A percentile compares a stretch with the other conserved stretches of the same genome.
These are phyloP conservation scores for Darksidea phi DNA, from an alignment of 495 filamentous ascomycete genomes.

Conservation along the genomic window DNA sequence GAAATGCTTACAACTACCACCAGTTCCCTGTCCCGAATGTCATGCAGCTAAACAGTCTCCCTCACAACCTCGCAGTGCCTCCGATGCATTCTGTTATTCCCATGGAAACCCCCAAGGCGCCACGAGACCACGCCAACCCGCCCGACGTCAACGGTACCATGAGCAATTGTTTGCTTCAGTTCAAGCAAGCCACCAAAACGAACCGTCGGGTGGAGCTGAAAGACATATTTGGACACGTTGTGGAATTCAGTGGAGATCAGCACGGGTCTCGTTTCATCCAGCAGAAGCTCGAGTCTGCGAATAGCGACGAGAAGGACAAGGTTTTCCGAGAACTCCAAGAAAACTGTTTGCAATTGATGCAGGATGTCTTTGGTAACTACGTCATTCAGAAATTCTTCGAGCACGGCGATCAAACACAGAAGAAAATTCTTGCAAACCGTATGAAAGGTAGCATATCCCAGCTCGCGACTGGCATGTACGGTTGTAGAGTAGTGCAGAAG, in stretches of 20 bases:
- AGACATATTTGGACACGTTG: slow-evolving; percentile 86
- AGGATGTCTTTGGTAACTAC: slow-evolving; percentile 96
- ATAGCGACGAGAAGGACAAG: slow-evolving; percentile 95
- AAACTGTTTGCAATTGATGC: slow-evolving; percentile 86
- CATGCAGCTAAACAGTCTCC: slow-evolving; percentile 39
- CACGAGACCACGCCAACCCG: slow-evolving; percentile 60
- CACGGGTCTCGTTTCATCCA: slow-evolving; percentile 96
- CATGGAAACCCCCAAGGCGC: slow-evolving; percentile 50
- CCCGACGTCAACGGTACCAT: slow-evolving; percentile 58
- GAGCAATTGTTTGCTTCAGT: slow-evolving; percentile 76
- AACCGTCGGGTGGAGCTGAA: slow-evolving; percentile 83
- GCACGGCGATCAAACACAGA: slow-evolving; percentile 91
- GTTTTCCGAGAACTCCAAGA: slow-evolving; percentile 83
- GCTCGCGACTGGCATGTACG: slow-evolving; percentile 88
- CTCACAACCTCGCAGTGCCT: slow-evolving; percentile 28
- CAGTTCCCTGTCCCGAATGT: slow-evolving; percentile 34
- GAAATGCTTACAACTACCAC: slow-evolving; percentile 28
- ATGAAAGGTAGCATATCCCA: slow-evolving; percentile 83
- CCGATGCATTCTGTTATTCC: slow-evolving; percentile 34
- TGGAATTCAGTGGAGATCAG: slow-evolving; percentile 95
- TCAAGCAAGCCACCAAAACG: slow-evolving; percentile 69
- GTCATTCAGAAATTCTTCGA: slow-evolving; percentile 98
- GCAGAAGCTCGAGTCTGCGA: slow-evolving; percentile 88
- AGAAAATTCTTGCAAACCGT: slow-evolving; percentile 75
- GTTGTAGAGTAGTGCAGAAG: slow-evolving; percentile 95